Conservation (phyloP, 768 basidiomycete genomes). For the Leccinum truebloodii region DNA sequence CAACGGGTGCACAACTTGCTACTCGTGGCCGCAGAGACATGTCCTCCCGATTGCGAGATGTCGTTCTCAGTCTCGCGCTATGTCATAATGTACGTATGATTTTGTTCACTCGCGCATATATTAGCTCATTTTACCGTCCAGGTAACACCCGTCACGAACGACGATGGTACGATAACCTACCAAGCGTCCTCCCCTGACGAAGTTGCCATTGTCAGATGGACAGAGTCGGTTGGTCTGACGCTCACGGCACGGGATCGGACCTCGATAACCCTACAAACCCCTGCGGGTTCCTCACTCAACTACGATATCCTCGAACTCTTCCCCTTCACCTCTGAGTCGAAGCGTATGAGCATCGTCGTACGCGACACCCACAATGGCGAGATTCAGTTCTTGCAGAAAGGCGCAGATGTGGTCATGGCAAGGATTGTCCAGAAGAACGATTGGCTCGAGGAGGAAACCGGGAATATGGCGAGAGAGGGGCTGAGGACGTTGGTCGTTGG, state of each 20-base stretch:
- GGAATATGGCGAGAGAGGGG: constrained; percentile 98
- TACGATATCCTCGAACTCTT: constrained; percentile 94
- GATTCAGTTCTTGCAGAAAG: constrained; percentile 91
- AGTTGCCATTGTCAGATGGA: constrained; percentile 98
- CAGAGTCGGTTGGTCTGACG: constrained; percentile 89
- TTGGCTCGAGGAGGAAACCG: constrained; percentile 98
- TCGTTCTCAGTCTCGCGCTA: constrained; percentile 87
- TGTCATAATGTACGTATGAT: constrained; percentile 82
- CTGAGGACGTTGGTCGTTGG: constrained; percentile 93
- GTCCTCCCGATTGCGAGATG: constrained; percentile 90
- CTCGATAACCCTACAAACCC: constrained; percentile 80
- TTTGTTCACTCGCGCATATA: background rate
- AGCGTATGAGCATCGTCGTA: constrained; percentile 98
- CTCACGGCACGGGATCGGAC: constrained; percentile 89
- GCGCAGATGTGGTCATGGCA: constrained; percentile 98
- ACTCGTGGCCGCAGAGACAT: constrained; percentile 89
- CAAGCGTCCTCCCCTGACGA: constrained; percentile 99
- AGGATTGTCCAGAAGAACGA: constrained; percentile 95
- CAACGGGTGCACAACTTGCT: constrained; percentile 82
- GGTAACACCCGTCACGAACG: constrained; percentile 95
- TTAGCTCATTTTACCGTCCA: constrained; percentile 38
- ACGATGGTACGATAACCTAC: constrained; percentile 93
- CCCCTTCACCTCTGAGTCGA: constrained; percentile 98
- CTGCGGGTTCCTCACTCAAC: constrained; percentile 57
- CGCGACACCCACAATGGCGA: constrained; percentile 75